Base-by-base conservation (phyloP, 2,329 filamentous ascomycete species). In the Plenodomus lindquistii region DNA sequence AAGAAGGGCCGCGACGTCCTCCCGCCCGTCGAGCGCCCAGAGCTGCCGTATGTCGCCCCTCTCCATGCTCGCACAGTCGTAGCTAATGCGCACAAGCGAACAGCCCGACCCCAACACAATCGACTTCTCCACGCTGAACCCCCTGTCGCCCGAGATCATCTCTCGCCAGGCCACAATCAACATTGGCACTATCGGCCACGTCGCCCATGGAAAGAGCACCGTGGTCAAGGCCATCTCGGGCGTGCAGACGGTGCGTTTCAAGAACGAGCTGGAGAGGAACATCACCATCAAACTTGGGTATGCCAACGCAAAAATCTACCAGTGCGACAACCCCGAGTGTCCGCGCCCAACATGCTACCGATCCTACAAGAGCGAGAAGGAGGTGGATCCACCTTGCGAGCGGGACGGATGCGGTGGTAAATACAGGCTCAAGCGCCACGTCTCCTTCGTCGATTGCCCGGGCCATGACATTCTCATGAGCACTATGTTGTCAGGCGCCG, bases 381-480 rank as follows among this genome's bases (percentile, higher is more conserved):
- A 97, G 80, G 87, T 99, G 44, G 93, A 97, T 70, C 94, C 94
- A 59, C 87, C 91, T 37, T 99, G 94, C 70, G 94, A 99, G 80
- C 85, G 94, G 61, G 89, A 96, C 56, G 93, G 92, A 62, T 99
- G 94, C 71, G 78, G 77, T 49, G 94, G 94, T 50, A 93, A 81
- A 68, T 99, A 97, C 79, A 81, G 90, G 70, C 79, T 99, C 69
- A 78, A 96, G 67, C 85, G 53, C 27, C 54, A 63, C 44, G 65
- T 72, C 60, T 93, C 90, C 15, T 99, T 97, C 74, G 94, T 97
- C 63, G 94, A 97, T 77, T 97, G 94, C 82, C 94, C 94, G 48
- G 94, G 94, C 76, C 94, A 99, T 89, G 94, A 99, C 79, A 99
- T 99, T 91, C 92, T 99, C 75, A 99, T 99, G 94, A 97, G 93